Percentiles rank a stretch among this genome's conserved stretches.
phyloP scores from a whole-genome alignment of 805 yeast species.

The Candida ipomoeae region DNA sequence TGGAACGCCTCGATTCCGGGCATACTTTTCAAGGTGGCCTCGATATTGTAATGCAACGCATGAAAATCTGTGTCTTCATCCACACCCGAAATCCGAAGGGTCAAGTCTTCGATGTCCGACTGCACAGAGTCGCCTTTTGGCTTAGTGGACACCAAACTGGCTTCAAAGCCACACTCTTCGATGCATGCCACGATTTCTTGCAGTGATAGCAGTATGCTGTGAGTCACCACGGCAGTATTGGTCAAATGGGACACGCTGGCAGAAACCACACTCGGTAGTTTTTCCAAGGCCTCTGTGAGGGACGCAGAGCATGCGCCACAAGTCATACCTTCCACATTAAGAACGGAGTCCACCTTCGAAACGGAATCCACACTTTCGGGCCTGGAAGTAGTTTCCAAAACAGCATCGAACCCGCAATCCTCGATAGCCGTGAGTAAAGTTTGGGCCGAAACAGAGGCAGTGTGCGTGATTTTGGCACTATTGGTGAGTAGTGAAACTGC shows the following conservation, averaged over 20 bases:
- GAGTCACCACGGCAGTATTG: constrained; percentile 62
- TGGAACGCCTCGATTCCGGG: constrained; percentile 27
- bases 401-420: constrained; percentile 31
- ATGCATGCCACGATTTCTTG: constrained; percentile 48
- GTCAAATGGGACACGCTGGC: constrained; percentile 72
- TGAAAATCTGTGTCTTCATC: constrained; percentile 23
- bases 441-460: constrained; percentile 2
- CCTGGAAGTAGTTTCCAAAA: constrained; percentile 3
- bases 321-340: constrained; percentile 76
- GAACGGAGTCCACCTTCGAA: constrained; percentile 10
- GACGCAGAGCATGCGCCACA: constrained; percentile 81
- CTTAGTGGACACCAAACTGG: constrained; percentile 3
- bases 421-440: constrained; percentile 19
- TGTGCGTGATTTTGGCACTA: constrained; percentile 11
- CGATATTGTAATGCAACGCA: constrained; percentile 35
- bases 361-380: too few relatives aligned
- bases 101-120: constrained; percentile 22
- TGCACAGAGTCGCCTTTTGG: not conserved
- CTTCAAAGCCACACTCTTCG: constrained; percentile 53
- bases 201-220: constrained; percentile 30
- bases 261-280: constrained; percentile 45
- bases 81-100: constrained; percentile 34
- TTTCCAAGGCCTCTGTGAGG: constrained; percentile 51
- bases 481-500: constrained; percentile 17
- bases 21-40: constrained; percentile 32